A percentile compares a stretch with the other conserved stretches of the same genome.
These are phyloP conservation scores for Pythium utonaiense DNA, from an alignment of 352 stramenopile species.

Conservation along the genomic window DNA sequence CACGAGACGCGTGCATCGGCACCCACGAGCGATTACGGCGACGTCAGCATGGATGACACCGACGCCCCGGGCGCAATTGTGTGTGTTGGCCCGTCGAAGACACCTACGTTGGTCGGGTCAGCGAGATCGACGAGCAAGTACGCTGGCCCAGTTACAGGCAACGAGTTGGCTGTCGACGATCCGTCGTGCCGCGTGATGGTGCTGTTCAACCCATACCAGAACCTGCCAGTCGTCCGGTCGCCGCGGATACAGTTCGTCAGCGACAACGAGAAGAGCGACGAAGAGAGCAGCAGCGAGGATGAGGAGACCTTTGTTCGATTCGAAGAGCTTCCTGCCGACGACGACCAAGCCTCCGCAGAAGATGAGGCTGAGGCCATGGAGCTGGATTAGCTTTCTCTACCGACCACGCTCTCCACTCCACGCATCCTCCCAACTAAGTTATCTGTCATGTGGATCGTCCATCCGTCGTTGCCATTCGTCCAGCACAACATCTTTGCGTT, in stretches of 20 bases:
- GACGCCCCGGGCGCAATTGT: conserved; percentile 13
- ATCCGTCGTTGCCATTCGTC: neutral
- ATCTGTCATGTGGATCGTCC: neutral
- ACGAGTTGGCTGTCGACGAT: conserved; percentile 14
- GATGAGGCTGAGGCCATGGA: conserved; percentile 57
- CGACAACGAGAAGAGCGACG: conserved; percentile 28
- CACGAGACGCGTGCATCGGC: conserved; percentile 2
- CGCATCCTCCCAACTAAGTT: too few relatives aligned
- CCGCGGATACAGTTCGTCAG: conserved; percentile 53
- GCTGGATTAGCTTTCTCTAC: conserved; percentile 41
- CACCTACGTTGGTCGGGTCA: conserved; percentile 2
- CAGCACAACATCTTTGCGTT: too few relatives aligned
- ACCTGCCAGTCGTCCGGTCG: conserved; percentile 9
- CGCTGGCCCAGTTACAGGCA: conserved; percentile 7
- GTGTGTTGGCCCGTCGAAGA: conserved; percentile 1
- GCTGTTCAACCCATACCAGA: conserved; percentile 44
- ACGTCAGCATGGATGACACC: conserved; percentile 38
- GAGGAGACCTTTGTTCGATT: conserved; percentile 56
- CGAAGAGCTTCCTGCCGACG: conserved; percentile 64
- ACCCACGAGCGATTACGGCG: conserved; percentile 12
- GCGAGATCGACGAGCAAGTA: conserved; percentile 1
- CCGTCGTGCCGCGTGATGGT: conserved; percentile 39
- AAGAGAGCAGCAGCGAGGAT: conserved; percentile 11
- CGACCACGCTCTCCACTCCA: neutral
- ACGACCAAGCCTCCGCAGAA: conserved; percentile 17